These are phyloP conservation scores for Pythium brassicae DNA, from an alignment of 352 stramenopile genomes.

Conservation along the genomic window DNA sequence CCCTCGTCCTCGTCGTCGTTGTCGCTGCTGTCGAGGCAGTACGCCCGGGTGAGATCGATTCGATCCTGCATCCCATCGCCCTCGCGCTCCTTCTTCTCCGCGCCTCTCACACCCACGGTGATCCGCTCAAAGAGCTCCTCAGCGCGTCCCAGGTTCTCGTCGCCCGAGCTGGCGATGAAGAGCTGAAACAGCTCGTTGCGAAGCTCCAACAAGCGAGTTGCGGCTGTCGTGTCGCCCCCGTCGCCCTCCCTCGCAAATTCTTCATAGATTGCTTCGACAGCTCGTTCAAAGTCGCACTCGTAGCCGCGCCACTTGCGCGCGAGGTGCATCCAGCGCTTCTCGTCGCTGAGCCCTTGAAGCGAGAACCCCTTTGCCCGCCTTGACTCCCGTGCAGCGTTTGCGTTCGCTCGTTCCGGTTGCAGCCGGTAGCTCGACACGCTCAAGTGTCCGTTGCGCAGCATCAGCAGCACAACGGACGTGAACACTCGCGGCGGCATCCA, in stretches of 20 bases:
- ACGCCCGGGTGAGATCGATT: conserved; percentile 2
- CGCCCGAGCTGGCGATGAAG: conserved; percentile 6
- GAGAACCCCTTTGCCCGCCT: no score
- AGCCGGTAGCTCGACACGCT: conserved; percentile 51
- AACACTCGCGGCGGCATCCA: conserved; percentile 65
- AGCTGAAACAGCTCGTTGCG: conserved; percentile 16
- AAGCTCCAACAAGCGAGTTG: conserved; percentile 7
- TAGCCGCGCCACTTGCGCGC: conserved; percentile 47
- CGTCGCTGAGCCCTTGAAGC: conserved; percentile 28
- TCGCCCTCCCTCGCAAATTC: neutral
- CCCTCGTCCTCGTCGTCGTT: neutral
- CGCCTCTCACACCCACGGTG: neutral
- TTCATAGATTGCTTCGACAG: conserved; percentile 44
- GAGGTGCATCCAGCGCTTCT: conserved; percentile 47
- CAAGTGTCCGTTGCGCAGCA: conserved; percentile 52
- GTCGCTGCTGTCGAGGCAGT: neutral
- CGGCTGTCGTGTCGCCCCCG: neutral
- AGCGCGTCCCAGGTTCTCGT: conserved; percentile 7
- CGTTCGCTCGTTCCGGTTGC: conserved; percentile 6
- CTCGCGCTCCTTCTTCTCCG: neutral
- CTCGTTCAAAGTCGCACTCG: conserved; percentile 44
- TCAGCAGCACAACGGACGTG: conserved; percentile 50
- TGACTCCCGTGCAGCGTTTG: no score
- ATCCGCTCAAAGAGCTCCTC: conserved; percentile 9
- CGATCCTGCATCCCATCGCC: neutral